These are phyloP conservation scores for Castanea sativa DNA, from an alignment of 306 rosid species.

Conservation along the genomic window DNA sequence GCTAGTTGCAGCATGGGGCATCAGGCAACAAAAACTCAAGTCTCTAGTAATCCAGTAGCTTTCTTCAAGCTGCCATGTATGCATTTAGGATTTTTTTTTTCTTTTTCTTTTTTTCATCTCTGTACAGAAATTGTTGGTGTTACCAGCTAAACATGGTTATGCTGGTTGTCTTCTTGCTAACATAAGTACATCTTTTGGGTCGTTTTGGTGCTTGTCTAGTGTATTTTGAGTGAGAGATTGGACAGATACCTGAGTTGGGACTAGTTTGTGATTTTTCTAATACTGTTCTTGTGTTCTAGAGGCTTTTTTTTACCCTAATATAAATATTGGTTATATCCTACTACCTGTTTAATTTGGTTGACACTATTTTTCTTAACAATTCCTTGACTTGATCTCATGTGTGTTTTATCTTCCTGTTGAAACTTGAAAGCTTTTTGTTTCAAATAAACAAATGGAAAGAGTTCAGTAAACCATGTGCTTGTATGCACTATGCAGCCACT, in stretches of 20 bases:
- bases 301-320: neutral
- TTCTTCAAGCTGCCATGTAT: neutral
- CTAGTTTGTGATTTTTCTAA: neutral
- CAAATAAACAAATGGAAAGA: too few species aligned
- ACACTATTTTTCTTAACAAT: neutral
- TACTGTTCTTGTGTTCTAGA: neutral
- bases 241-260: neutral
- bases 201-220: neutral
- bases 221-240: neutral
- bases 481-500: too few species aligned
- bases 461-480: too few species aligned
- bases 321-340: neutral
- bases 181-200: neutral
- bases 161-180: neutral
- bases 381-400: neutral
- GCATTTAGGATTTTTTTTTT: neutral
- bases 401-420: neutral
- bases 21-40: neutral
- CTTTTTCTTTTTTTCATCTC: neutral
- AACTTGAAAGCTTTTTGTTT: neutral
- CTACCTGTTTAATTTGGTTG: neutral
- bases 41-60: neutral
- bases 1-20: neutral
- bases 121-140: neutral
- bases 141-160: neutral